These are phyloP conservation scores for Rubroboletus pulcherrimus DNA, from an alignment of 768 basidiomycete genomes.

Conservation along the genomic window DNA sequence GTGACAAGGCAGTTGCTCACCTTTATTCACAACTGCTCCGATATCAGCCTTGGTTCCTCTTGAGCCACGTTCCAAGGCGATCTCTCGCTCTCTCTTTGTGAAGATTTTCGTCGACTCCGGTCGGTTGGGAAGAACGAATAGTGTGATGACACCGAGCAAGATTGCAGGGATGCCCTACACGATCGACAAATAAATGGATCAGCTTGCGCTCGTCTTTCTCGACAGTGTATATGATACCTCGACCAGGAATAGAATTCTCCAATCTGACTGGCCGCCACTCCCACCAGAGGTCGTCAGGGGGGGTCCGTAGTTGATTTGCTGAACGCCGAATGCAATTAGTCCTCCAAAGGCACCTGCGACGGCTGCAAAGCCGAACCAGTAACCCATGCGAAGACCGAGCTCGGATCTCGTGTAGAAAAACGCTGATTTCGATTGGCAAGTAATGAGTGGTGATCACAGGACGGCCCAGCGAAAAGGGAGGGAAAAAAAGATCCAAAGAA, in stretches of 20 bases:
- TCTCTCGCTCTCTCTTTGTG: slow-evolving; percentile 45
- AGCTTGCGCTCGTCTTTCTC: background rate
- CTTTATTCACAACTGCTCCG: slow-evolving; percentile 61
- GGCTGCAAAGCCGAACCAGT: slow-evolving; percentile 84
- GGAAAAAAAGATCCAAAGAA: background rate
- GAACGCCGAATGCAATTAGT: slow-evolving; percentile 77
- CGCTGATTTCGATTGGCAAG: slow-evolving; percentile 38
- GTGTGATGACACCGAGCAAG: slow-evolving; percentile 53
- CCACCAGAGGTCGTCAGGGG: slow-evolving; percentile 20
- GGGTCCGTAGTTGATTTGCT: slow-evolving; percentile 51
- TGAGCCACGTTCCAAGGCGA: slow-evolving; percentile 67
- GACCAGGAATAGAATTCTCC: slow-evolving; percentile 57
- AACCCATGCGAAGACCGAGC: slow-evolving; percentile 71
- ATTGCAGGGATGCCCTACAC: slow-evolving; percentile 63
- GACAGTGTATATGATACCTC: slow-evolving; percentile 42
- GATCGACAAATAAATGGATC: background rate
- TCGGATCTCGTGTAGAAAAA: slow-evolving; percentile 76
- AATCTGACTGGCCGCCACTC: slow-evolving; percentile 31
- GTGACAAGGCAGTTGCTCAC: slow-evolving; percentile 29
- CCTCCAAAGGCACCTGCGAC: slow-evolving; percentile 84
- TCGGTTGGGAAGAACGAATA: slow-evolving; percentile 60
- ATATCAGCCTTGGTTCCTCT: slow-evolving; percentile 62
- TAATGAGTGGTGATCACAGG: background rate
- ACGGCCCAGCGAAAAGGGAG: background rate
- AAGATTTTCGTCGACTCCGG: slow-evolving; percentile 68